A percentile compares a stretch with the other conserved stretches of the same genome.
These are phyloP conservation scores for Dothideomycetes sp. DNA, from an alignment of 2,329 filamentous ascomycete genomes.

Conservation along the genomic window DNA sequence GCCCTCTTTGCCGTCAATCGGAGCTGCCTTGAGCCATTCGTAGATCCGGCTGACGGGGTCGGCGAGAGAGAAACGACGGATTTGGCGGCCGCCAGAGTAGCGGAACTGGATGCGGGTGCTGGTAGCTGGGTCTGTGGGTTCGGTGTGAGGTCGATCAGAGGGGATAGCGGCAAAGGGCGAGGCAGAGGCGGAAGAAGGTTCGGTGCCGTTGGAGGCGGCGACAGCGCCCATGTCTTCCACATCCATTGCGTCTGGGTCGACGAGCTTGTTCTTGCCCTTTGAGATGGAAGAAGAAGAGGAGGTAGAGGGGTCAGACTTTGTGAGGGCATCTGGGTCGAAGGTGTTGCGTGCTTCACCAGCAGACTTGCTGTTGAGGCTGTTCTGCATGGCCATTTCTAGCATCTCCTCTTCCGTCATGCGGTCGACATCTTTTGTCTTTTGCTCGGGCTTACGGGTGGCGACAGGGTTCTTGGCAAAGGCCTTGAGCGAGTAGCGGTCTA, in stretches of 20 bases:
- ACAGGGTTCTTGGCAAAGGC: slow-evolving; percentile 88
- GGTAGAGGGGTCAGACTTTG: slow-evolving; percentile 47
- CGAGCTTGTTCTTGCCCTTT: slow-evolving; percentile 44
- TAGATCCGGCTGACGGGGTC: slow-evolving; percentile 78
- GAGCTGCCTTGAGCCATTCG: slow-evolving; percentile 90
- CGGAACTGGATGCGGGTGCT: slow-evolving; percentile 89
- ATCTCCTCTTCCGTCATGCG: slow-evolving; percentile 96
- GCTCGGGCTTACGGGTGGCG: slow-evolving; percentile 60
- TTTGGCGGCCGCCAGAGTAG: slow-evolving; percentile 71
- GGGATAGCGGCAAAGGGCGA: slow-evolving; percentile 61
- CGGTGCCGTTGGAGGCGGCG: slow-evolving; percentile 15
- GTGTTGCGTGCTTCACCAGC: slow-evolving; percentile 40
- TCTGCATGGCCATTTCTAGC: slow-evolving; percentile 85
- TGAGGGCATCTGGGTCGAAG: slow-evolving; percentile 79
- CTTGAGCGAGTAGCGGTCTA: slow-evolving; percentile 91
- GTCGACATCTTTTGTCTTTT: slow-evolving; percentile 57
- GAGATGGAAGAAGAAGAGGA: no score
- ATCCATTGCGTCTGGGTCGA: slow-evolving; percentile 21
- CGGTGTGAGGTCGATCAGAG: slow-evolving; percentile 59
- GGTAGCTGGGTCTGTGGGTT: slow-evolving; percentile 61
- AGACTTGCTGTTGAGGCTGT: slow-evolving; percentile 57
- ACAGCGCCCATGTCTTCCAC: slow-evolving; percentile 16
- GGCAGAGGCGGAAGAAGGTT: slow-evolving; percentile 19
- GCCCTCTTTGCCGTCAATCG: slow-evolving; percentile 68
- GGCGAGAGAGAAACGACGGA: slow-evolving; percentile 68